These are phyloP conservation scores for Phytopythium vexans DNA, from an alignment of 352 stramenopile genomes.

Conservation along the genomic window DNA sequence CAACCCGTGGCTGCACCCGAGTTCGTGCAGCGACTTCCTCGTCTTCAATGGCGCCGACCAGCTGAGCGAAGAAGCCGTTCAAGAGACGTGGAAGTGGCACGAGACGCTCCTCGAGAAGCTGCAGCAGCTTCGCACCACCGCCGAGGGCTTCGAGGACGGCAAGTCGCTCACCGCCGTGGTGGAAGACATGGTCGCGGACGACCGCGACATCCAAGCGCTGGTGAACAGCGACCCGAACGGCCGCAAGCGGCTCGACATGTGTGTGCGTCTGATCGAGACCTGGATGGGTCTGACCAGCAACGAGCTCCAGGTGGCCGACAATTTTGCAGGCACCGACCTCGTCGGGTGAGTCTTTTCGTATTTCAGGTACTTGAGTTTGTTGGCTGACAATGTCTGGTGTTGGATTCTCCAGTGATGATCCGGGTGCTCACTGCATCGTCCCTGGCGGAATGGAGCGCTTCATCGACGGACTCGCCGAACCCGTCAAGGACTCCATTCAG, in stretches of 20 bases:
- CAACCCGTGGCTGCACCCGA: conserved; percentile 61
- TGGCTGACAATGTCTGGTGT: neutral
- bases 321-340: conserved; percentile 25
- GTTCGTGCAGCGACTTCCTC: conserved; percentile 45
- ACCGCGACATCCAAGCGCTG: conserved; percentile 13
- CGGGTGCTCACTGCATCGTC: conserved; percentile 52
- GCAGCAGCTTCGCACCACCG: conserved; percentile 26
- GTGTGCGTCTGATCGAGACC: conserved; percentile 36
- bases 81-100: conserved; percentile 41
- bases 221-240: conserved; percentile 6
- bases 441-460: conserved; percentile 49
- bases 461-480: conserved; percentile 32
- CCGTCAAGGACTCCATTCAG: conserved; percentile 30
- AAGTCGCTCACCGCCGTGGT: conserved; percentile 27
- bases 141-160: conserved; percentile 12
- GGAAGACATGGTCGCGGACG: conserved; percentile 21
- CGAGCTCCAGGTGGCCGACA: conserved; percentile 23
- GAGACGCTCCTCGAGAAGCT: conserved; percentile 43
- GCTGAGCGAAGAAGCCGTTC: conserved; percentile 29
- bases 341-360: conserved; percentile 25
- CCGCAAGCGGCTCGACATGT: conserved; percentile 23
- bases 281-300: conserved; percentile 42
- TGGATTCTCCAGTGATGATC: conserved; percentile 35
- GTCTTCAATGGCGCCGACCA: conserved; percentile 27
- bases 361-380: neutral